Evolutionary conservation across 441 rosid genomes (phyloP), one percentile per base, ranked within the genome.

Genomic region (Erodium chrysanthum): DNA sequence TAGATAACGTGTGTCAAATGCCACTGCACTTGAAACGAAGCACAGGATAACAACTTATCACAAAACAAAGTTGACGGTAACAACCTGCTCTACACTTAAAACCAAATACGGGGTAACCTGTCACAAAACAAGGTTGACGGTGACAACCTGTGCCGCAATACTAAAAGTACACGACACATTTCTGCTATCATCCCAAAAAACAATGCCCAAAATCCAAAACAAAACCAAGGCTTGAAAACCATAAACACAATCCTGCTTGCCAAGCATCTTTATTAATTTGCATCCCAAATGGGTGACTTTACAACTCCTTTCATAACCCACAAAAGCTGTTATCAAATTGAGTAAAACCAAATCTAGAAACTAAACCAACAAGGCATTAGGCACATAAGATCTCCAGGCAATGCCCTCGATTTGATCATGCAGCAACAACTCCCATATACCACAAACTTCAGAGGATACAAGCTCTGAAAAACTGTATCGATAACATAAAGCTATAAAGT

Each of bases 211-310:
- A 5, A 50, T 50, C 8, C 21, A 15, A 50, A 15, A 15, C 58
- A 50, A 15, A 15, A n/a, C 21, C 8, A 2, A 42, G 3, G 48
- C 5, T 50, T 17, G 58, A 50, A 17, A 50, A 46, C 21, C 20
- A 50, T 50, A 5, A 5, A 14, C 15, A 42, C n/a, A 40, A 40
- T 40, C 3, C n/a, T 4, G 50, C 50, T 50, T 50, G 58, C 58
- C 20, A 0, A 7, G 58, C 58, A 50, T 50, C 58, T 50, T 50
- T 50, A 50, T 50, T 50, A 50, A 50, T 50, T 17, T 50, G 58
- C 21, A 50, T 50, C 58, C 58, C 58, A 17, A 50, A 50, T 50
- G 58, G 58, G 58, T 50, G 58, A 50, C 9, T 50, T 50, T 50
- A 50, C 58, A 48, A 48, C 5, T 48, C 21, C 56, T 48, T 48